These are phyloP conservation scores for Hondaea fermentalgiana DNA, from an alignment of 108 stramenopile genomes.

Conservation along the genomic window DNA sequence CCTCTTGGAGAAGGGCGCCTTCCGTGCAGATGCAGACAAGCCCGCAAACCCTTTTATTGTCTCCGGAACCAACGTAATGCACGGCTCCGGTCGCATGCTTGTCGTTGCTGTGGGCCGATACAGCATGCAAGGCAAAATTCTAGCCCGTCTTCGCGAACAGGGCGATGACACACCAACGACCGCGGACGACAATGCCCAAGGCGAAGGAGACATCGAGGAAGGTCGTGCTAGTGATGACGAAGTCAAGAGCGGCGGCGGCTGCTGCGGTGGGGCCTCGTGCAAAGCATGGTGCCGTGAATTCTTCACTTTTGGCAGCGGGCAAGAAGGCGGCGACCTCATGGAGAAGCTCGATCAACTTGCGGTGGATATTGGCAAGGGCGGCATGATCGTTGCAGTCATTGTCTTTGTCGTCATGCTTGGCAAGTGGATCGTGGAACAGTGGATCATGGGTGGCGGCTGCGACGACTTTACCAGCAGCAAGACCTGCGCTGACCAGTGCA, in stretches of 20 bases:
- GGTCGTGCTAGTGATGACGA: neutral
- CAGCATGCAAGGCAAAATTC: constrained; percentile 62
- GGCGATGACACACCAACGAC: constrained; percentile 20
- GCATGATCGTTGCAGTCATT: constrained; percentile 59
- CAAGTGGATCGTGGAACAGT: constrained; percentile 50
- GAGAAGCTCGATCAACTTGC: constrained; percentile 73
- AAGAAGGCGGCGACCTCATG: constrained; percentile 66
- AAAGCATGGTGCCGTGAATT: constrained; percentile 61
- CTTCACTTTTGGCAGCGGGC: constrained; percentile 48
- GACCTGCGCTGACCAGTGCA: constrained; percentile 60
- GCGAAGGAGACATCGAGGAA: constrained; percentile 22
- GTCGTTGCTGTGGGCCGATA: constrained; percentile 66
- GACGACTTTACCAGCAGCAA: constrained; percentile 33
- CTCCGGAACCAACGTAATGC: constrained; percentile 56
- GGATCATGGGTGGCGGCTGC: constrained; percentile 13
- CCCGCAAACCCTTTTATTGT: constrained; percentile 56
- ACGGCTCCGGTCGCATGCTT: constrained; percentile 54
- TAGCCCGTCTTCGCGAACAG: constrained; percentile 48
- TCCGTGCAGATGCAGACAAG: neutral
- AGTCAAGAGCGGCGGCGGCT: neutral
- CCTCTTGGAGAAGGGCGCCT: constrained; percentile 58
- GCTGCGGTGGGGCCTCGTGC: constrained; percentile 60
- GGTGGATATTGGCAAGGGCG: constrained; percentile 70
- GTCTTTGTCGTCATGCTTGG: constrained; percentile 68
- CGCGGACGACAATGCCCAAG: constrained; percentile 24